Evolutionary conservation across 2,329 filamentous ascomycete genomes (phyloP).

Genomic region (Scedosporium boydii): DNA sequence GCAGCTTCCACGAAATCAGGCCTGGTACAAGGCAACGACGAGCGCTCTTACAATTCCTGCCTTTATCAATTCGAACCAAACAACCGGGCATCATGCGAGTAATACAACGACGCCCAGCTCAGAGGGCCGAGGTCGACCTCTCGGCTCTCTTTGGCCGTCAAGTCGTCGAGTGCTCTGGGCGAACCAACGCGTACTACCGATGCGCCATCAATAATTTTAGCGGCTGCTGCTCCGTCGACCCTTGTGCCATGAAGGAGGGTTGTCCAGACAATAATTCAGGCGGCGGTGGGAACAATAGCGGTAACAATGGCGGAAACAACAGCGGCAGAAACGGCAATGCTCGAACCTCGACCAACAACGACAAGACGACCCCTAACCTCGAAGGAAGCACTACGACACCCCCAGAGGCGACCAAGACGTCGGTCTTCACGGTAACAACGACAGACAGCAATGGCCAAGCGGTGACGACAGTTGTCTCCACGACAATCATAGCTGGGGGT

Average conservation of each 20-base stretch:
- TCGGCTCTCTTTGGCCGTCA: neutral
- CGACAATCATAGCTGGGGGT: slow-evolving; percentile 21
- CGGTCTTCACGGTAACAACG: slow-evolving; percentile 17
- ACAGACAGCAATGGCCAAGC: neutral
- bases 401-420: slow-evolving; percentile 7
- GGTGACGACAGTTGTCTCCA: slow-evolving; percentile 17
- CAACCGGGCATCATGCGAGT: neutral
- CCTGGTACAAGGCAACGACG: neutral
- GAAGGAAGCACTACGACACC: neutral
- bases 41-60: neutral
- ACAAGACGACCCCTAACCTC: neutral
- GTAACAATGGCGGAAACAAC: neutral
- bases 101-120: neutral
- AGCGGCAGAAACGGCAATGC: neutral
- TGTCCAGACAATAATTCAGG: slow-evolving; percentile 18
- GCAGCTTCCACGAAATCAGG: no score
- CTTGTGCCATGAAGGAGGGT: slow-evolving; percentile 23
- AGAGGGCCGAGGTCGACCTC: neutral
- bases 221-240: slow-evolving; percentile 36
- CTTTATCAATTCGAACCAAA: neutral
- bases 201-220: slow-evolving; percentile 26
- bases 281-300: neutral
- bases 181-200: slow-evolving; percentile 24
- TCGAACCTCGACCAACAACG: neutral
- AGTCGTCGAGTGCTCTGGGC: slow-evolving; percentile 18